These are phyloP conservation scores for Lindgomyces ingoldianus DNA, from an alignment of 495 filamentous ascomycete genomes.

Conservation along the genomic window DNA sequence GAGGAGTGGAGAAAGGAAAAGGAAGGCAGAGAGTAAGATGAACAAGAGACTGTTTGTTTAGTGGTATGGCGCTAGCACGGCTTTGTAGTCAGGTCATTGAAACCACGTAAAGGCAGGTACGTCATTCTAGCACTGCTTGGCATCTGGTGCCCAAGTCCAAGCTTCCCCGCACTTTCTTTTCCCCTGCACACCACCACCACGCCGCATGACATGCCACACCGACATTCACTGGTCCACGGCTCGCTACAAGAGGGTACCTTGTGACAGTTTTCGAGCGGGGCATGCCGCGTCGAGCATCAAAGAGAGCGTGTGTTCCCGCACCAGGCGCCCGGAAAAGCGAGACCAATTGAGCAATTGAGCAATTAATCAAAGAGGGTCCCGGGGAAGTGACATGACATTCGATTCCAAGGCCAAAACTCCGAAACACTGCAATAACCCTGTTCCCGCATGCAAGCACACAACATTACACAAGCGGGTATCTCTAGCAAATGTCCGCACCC, in stretches of 20 bases:
- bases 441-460: conserved; percentile 4
- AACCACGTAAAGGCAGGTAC: too few species aligned
- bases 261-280: conserved; percentile 3
- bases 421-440: background rate
- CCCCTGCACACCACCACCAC: background rate
- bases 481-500: conserved; percentile 15
- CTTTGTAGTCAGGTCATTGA: too few species aligned
- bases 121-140: background rate
- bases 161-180: background rate
- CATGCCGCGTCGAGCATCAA: background rate
- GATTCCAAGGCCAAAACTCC: too few species aligned
- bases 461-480: conserved; percentile 21
- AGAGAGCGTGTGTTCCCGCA: background rate
- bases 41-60: background rate
- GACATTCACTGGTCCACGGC: background rate
- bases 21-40: background rate
- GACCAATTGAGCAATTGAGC: background rate
- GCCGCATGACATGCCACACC: conserved; percentile 2
- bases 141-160: background rate
- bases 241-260: background rate
- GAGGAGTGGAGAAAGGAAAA: background rate
- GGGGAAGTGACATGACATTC: too few species aligned
- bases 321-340: background rate
- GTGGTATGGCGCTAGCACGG: too few species aligned
- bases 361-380: too few species aligned